A percentile compares a stretch with the other conserved stretches of the same genome.
Evolutionary conservation across 768 basidiomycete species (phyloP).

Genomic region (Tylopilus plumbeoviolaceoides): DNA sequence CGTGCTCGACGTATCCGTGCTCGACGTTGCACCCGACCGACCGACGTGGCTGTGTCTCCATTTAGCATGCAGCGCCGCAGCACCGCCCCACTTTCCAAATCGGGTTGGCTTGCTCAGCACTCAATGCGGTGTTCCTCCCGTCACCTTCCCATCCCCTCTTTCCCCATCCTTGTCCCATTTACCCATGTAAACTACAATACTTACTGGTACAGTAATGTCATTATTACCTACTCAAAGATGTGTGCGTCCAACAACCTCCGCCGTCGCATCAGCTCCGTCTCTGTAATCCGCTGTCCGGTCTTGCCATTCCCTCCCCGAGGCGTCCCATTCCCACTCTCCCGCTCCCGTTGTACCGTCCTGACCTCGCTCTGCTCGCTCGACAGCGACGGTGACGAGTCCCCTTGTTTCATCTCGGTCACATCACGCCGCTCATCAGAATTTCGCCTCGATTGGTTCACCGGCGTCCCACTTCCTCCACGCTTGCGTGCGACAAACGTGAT

Average conservation of each 20-base stretch:
- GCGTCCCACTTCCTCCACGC: constrained; percentile 32
- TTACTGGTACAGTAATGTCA: not conserved
- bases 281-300: constrained; percentile 68
- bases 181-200: constrained; percentile 2
- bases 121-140: constrained; percentile 22
- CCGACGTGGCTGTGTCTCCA: constrained; percentile 33
- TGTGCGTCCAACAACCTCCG: constrained; percentile 74
- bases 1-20: constrained; percentile 9
- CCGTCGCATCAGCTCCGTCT: constrained; percentile 73
- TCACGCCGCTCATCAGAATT: constrained; percentile 19
- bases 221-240: constrained; percentile 39
- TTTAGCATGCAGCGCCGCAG: constrained; percentile 34
- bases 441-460: constrained; percentile 15
- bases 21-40: constrained; percentile 35
- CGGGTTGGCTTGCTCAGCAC: constrained; percentile 13
- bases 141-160: not conserved
- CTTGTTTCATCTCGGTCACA: constrained; percentile 18
- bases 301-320: constrained; percentile 34
- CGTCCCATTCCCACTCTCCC: constrained; percentile 29
- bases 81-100: constrained; percentile 27
- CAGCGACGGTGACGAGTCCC: constrained; percentile 9
- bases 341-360: constrained; percentile 16
- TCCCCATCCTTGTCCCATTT: not conserved
- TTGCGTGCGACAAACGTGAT: constrained; percentile 71
- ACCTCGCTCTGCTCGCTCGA: constrained; percentile 2